Percentiles rank a stretch among this genome's conserved stretches.
These are phyloP conservation scores for Nicotiana rustica DNA, from an alignment of 305 asterid genomes.

Conservation along the genomic window DNA sequence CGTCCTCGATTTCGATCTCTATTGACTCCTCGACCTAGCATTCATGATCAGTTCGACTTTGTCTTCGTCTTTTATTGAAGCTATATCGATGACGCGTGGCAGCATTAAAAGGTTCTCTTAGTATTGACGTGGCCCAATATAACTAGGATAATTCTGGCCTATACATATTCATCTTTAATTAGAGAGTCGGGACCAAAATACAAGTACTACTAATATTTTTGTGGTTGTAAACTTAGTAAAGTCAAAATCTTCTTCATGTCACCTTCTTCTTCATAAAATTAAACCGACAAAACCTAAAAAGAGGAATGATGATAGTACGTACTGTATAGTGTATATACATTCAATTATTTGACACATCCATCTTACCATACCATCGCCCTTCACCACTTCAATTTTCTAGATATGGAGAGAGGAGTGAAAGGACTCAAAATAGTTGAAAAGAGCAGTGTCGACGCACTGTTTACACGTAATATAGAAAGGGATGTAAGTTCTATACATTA, in stretches of 20 bases:
- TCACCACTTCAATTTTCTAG: constrained; percentile 1
- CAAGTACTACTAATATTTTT: background rate
- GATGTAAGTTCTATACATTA: background rate
- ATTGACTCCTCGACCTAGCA: too few relatives aligned
- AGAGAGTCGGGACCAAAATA: too few relatives aligned
- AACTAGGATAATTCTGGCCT: too few relatives aligned
- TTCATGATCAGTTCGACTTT: too few relatives aligned
- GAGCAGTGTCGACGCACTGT: background rate
- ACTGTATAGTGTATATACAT: background rate
- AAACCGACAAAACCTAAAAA: background rate
- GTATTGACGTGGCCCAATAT: too few relatives aligned
- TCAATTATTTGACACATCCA: constrained; percentile 19
- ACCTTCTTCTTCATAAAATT: background rate
- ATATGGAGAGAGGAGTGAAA: constrained; percentile 7
- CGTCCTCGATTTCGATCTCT: too few relatives aligned
- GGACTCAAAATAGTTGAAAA: background rate
- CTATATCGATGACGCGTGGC: too few relatives aligned
- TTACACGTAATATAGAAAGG: background rate
- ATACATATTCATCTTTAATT: too few relatives aligned
- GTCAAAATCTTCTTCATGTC: background rate
- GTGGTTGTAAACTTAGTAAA: background rate
- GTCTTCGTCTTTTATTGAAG: too few relatives aligned
- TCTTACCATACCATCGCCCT: background rate
- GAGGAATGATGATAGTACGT: background rate
- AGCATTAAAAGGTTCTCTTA: too few relatives aligned